phyloP scores from a whole-genome alignment of 192 early-diverging fungal species.

The Umbelopsis ramanniana region DNA sequence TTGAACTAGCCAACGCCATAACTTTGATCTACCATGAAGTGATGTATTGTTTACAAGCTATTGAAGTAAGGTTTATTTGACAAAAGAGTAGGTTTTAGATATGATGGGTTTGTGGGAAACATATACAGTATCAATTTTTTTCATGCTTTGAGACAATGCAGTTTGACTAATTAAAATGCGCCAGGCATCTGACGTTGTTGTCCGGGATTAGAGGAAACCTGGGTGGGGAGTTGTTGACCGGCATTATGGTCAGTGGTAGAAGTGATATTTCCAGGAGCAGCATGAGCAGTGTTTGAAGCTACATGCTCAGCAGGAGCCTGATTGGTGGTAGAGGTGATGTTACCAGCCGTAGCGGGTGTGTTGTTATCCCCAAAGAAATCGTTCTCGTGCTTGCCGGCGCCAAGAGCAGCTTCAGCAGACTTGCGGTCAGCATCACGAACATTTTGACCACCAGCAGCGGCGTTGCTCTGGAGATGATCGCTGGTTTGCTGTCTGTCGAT shows the following conservation, averaged over 20 bases:
- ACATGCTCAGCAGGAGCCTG: too few relatives aligned
- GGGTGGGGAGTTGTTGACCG: background rate
- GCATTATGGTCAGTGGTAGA: background rate
- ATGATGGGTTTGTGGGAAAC: too few relatives aligned
- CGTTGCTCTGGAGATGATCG: background rate
- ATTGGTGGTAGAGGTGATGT: background rate
- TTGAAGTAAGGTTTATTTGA: background rate
- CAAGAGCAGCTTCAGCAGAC: background rate
- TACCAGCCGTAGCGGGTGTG: background rate
- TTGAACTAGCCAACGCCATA: too few relatives aligned
- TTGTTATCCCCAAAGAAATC: background rate
- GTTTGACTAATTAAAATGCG: slow-evolving; percentile 4
- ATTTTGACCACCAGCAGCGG: background rate
- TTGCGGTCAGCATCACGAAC: background rate
- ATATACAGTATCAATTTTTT: background rate
- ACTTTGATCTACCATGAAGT: too few relatives aligned
- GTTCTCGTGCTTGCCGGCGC: background rate
- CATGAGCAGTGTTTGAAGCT: too few relatives aligned
- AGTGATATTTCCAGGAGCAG: background rate
- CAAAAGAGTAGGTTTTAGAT: background rate
- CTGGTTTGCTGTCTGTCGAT: background rate
- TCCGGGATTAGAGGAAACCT: too few relatives aligned
- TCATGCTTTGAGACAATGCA: background rate
- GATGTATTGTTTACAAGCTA: too few relatives aligned
- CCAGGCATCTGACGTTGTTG: background rate